Evolutionary conservation across 1,284 basidiomycete genomes (phyloP), one percentile per base, ranked within the genome.

Genomic region (Pyrrhoderma lamaoense): DNA sequence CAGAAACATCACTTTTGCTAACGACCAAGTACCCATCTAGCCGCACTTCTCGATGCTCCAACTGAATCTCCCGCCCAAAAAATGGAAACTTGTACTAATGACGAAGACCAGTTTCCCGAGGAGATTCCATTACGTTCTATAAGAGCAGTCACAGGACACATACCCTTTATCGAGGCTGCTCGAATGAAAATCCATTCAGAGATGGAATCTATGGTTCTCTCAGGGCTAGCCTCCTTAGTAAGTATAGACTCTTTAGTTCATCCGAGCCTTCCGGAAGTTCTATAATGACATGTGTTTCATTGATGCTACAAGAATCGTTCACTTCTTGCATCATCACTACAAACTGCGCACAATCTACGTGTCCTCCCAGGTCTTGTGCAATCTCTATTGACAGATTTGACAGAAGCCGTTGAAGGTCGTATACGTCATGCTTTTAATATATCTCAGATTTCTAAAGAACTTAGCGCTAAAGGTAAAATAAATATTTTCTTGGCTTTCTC

Each of bases 341-440:
- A 98, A 72, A 96, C 93, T 0, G 93, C 94, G 2, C 89, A 92
- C 67, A 97, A 97, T 64, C 78, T 99, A 5, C 77, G 86, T 21
- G 80, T 91, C 5, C 73, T 98, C 2, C 89, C 93, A 0, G 75
- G 82, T 18, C 77, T 97, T 2, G 89, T 97, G 1, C 80, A 85
- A 53, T 82, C 82, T 53, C 77, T 97, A 0, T 71, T 96, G 13
- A 69, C 71, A 3, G 91, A 96, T 62, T 71, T 97, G 9, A 90
- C 86, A 21, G 84, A 92, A 51, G 85, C 89, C 0, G 85, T 96
- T 2, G 85, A 90, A 51, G 76, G 80, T 31, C 78, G 91, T 3
- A 91, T 95, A 48, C 79, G 77, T 16, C 77, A 74, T 37, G 83
- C 92, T 0, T 96, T 98, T 63, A 94, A 97, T 64, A 70, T 94